Conservation (phyloP, 305 asterid genomes). For the Fraxinus angustifolia region DNA sequence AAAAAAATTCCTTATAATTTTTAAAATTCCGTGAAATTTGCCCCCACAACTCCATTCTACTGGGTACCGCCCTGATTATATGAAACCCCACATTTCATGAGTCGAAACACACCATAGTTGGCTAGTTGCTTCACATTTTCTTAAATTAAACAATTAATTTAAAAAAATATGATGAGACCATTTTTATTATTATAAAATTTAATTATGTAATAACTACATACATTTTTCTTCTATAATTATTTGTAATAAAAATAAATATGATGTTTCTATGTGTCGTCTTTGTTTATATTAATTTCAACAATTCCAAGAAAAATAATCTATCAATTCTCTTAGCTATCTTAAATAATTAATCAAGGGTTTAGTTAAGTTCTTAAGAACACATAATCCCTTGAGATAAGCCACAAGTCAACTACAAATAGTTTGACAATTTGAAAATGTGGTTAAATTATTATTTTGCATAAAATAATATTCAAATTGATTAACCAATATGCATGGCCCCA, state of each 20-base stretch:
- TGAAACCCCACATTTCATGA: background rate
- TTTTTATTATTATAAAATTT: too few species aligned
- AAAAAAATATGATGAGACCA: background rate
- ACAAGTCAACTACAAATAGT: background rate
- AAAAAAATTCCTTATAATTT: background rate
- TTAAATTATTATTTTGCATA: background rate
- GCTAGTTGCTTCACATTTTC: background rate
- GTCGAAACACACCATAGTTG: background rate
- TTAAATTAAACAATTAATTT: background rate
- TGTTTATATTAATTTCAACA: background rate
- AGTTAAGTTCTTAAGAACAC: background rate
- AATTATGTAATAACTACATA: background rate
- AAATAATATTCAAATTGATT: background rate
- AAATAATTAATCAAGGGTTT: background rate
- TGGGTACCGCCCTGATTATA: background rate
- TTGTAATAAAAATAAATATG: background rate
- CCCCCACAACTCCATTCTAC: background rate
- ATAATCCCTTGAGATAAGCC: background rate
- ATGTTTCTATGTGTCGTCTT: background rate
- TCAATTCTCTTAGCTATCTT: background rate
- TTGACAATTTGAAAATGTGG: background rate
- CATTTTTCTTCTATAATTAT: background rate
- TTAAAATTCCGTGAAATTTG: background rate
- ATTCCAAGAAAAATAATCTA: background rate
- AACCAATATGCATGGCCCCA: background rate